Base-by-base conservation (phyloP, 2,329 filamentous ascomycete genomes). In the Microdochium paspali region DNA sequence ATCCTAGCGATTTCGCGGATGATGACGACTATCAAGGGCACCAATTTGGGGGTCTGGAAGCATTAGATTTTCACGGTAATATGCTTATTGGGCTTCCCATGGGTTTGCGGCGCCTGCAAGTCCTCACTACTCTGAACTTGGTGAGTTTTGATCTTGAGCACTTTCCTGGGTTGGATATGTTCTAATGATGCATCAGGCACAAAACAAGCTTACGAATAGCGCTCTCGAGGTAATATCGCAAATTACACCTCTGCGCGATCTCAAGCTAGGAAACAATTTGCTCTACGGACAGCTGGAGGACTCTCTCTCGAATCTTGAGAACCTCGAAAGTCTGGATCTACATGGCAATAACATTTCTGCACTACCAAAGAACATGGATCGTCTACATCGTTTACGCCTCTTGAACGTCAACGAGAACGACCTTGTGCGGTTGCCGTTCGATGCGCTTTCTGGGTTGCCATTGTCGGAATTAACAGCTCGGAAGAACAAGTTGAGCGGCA, bases 31-130 rank as follows among this genome's bases (percentile, higher is more conserved):
- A 74, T 3, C 73, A 74, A 49, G 85, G 81, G 1, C 84, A 84
- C 54, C 85, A 93, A 52, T 96, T 97, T 66, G 85, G 81, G 2
- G 87, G 84, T 0, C 64, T 96, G 1, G 88, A 95, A 61, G 79
- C 78, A 4, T 66, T 96, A 7, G 90, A 97, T 60, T 62, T 97
- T 49, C 93, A 95, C 61, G 87, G 89, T 20, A 98, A 98, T 59
- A 66, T 80, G 42, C 71, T 98, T 18, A 74, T 76, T 45, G 70
- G 77, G 24, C 64, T 96, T 40, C 93, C 93, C 0, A 62, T 84
- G 53, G 91, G 93, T 0, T 61, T 97, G 49, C 76, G 87, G 53
- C 76, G 83, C 46, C 72, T 97, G 31, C 74, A 82, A 44, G 71
- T 84, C 50, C 73, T 98, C 47, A 90, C 87, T 1, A 84, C 80